Percentiles rank a stretch among this genome's conserved stretches.
These are phyloP conservation scores for Termitomyces sp. DNA, from an alignment of 768 basidiomycete species.

Conservation along the genomic window DNA sequence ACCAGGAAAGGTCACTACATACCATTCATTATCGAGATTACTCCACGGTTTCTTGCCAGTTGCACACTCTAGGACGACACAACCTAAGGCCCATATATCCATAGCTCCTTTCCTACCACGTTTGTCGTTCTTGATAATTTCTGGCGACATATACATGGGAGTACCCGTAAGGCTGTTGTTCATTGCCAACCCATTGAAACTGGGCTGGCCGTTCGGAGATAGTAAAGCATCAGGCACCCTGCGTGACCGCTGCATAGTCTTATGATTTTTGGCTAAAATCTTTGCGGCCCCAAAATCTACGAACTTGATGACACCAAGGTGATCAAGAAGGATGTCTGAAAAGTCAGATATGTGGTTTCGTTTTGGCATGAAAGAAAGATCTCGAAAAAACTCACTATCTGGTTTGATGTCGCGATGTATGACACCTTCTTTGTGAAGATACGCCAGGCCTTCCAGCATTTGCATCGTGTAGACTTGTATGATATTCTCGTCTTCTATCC, in stretches of 20 bases:
- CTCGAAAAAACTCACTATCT: slow-evolving; percentile 68
- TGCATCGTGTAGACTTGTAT: slow-evolving; percentile 96
- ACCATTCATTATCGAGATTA: slow-evolving; percentile 99
- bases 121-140: slow-evolving; percentile 93
- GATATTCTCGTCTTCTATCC: slow-evolving; percentile 96
- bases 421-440: slow-evolving; percentile 89
- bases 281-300: slow-evolving; percentile 99
- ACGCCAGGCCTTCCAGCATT: slow-evolving; percentile 91
- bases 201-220: slow-evolving; percentile 25
- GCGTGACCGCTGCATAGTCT: slow-evolving; percentile 73
- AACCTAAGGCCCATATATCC: slow-evolving; percentile 98
- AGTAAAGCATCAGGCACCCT: slow-evolving; percentile 43
- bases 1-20: slow-evolving; percentile 15
- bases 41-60: slow-evolving; percentile 99
- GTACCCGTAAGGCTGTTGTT: slow-evolving; percentile 93
- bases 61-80: slow-evolving; percentile 94
- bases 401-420: slow-evolving; percentile 98
- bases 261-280: slow-evolving; percentile 87
- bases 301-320: slow-evolving; percentile 89
- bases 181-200: slow-evolving; percentile 46
- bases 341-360: slow-evolving; percentile 4
- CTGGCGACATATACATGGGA: slow-evolving; percentile 99
- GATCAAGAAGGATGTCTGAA: slow-evolving; percentile 88
- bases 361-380: neutral
- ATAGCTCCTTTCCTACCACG: slow-evolving; percentile 89